Evolutionary conservation across 2,329 filamentous ascomycete species (phyloP).

Genomic region (Sporothrix curviconia): DNA sequence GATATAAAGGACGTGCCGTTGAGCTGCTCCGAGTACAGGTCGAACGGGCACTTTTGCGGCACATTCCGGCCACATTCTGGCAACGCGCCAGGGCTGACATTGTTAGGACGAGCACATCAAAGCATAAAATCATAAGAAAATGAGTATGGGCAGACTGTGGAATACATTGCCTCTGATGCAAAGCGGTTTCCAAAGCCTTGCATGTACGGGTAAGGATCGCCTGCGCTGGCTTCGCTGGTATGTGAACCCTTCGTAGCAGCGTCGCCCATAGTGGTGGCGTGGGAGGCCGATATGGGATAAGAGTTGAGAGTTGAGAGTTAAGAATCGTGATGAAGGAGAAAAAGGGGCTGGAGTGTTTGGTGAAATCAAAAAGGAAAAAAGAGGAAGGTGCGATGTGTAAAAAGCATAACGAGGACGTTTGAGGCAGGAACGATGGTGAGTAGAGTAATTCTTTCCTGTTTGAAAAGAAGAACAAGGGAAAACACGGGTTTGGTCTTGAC

Average conservation of each 20-base stretch:
- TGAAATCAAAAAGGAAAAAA: not conserved
- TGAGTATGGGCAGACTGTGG: no score
- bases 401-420: no score
- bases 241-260: not conserved
- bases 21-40: constrained; percentile 42
- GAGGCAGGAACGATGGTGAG: not conserved
- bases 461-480: not conserved
- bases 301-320: no score
- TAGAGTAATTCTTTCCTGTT: not conserved
- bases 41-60: constrained; percentile 37
- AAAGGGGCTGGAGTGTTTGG: no score
- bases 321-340: no score
- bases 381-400: not conserved
- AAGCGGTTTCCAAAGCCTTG: constrained; percentile 49
- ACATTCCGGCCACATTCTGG: constrained; percentile 36
- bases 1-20: constrained; percentile 35
- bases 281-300: not conserved
- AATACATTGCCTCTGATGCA: constrained; percentile 36
- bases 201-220: constrained; percentile 47
- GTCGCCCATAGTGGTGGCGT: no score
- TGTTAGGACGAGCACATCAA: no score
- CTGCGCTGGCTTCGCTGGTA: constrained; percentile 1
- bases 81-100: constrained; percentile 32
- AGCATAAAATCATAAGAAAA: no score
- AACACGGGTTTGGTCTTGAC: no score